Evolutionary conservation across 2,329 filamentous ascomycete genomes (phyloP).

Genomic region (Neonectria punicea): DNA sequence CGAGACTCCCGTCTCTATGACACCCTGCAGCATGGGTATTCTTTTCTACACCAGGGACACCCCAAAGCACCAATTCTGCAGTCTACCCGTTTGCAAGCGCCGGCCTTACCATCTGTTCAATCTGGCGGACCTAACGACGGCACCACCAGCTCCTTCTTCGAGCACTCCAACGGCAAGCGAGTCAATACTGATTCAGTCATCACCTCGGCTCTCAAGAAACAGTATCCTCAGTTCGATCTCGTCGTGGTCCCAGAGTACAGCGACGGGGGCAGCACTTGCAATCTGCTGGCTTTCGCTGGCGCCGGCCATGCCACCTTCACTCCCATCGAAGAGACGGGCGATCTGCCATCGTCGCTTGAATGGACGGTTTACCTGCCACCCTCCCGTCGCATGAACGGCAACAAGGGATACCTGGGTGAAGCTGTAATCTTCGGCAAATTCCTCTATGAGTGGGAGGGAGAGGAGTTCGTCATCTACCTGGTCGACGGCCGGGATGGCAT

Average conservation of each 20-base stretch:
- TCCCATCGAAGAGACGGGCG: constrained; percentile 41
- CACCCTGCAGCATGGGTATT: background rate
- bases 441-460: constrained; percentile 53
- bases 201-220: constrained; percentile 50
- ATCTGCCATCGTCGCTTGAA: constrained; percentile 50
- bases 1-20: background rate
- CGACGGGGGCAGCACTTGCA: constrained; percentile 27
- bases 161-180: constrained; percentile 53
- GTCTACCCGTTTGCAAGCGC: background rate
- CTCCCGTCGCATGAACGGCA: constrained; percentile 53
- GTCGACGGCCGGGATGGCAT: constrained; percentile 54
- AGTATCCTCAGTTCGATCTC: constrained; percentile 57
- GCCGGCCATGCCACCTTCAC: constrained; percentile 51
- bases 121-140: background rate
- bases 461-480: constrained; percentile 57
- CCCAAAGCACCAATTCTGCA: background rate
- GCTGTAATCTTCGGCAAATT: constrained; percentile 54
- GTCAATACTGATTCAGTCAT: constrained; percentile 57
- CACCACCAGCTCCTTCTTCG: constrained; percentile 40
- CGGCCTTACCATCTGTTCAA: background rate
- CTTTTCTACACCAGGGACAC: background rate
- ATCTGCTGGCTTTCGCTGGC: constrained; percentile 56
- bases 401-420: constrained; percentile 48
- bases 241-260: constrained; percentile 48
- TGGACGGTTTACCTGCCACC: constrained; percentile 55